Conservation (phyloP, 1,139 yeast species). For the Saccharomyces hybrid region DNA sequence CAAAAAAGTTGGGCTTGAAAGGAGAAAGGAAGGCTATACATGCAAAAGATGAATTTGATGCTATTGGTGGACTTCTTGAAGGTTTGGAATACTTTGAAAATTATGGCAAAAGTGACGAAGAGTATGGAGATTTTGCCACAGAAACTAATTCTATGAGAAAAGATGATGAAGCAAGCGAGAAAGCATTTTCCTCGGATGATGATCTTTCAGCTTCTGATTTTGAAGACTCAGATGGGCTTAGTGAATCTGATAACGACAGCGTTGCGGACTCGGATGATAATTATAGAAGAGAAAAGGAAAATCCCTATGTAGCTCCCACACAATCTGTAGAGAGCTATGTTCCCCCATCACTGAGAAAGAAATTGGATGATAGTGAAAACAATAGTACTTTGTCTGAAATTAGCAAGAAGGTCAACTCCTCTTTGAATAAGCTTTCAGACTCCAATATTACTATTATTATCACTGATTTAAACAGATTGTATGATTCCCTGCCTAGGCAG, state of each 20-base stretch:
- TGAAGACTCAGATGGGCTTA: slow-evolving; percentile 38
- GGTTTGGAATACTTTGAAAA: slow-evolving; percentile 63
- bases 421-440: slow-evolving; percentile 80
- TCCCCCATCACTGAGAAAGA: slow-evolving; percentile 76
- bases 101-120: slow-evolving; percentile 27
- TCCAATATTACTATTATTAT: slow-evolving; percentile 69
- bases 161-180: slow-evolving; percentile 20
- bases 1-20: slow-evolving; percentile 71
- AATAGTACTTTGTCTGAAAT: slow-evolving; percentile 47
- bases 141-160: slow-evolving; percentile 18
- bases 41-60: slow-evolving; percentile 53
- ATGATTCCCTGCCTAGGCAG: slow-evolving; percentile 63
- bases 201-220: slow-evolving; percentile 45
- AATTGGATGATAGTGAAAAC: slow-evolving; percentile 36
- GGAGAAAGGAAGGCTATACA: slow-evolving; percentile 42
- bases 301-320: slow-evolving; percentile 81
- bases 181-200: slow-evolving; percentile 40
- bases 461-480: slow-evolving; percentile 58
- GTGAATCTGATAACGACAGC: slow-evolving; percentile 40
- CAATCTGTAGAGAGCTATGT: slow-evolving; percentile 41
- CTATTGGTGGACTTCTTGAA: slow-evolving; percentile 65
- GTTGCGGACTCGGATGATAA: slow-evolving; percentile 34
- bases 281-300: slow-evolving; percentile 41
- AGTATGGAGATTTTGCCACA: slow-evolving; percentile 16
- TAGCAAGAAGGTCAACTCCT: slow-evolving; percentile 63